phyloP scores from a whole-genome alignment of 306 rosid genomes.

The Vigna reflexopilosa region DNA sequence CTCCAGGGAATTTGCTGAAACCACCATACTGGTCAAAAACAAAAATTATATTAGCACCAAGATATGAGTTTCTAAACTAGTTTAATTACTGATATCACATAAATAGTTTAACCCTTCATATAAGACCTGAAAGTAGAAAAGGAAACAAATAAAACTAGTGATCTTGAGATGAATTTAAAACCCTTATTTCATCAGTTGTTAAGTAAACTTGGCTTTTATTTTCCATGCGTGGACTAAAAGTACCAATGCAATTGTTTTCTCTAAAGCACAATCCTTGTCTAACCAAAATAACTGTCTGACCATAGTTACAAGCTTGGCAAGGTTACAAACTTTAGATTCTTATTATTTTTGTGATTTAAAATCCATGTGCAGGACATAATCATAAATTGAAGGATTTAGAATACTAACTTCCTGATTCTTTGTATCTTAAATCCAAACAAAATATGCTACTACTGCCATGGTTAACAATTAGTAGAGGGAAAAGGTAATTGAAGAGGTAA shows the following conservation, averaged over 20 bases:
- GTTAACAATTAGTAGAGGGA: background rate
- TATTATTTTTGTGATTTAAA: background rate
- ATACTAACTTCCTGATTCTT: background rate
- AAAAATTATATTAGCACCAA: constrained; percentile 24
- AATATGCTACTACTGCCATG: background rate
- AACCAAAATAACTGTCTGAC: background rate
- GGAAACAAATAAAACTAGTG: background rate
- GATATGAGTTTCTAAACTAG: constrained; percentile 38
- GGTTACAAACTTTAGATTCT: background rate
- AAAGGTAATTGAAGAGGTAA: background rate
- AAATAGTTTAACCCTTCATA: background rate
- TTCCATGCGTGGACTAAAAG: background rate
- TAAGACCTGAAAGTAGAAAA: background rate
- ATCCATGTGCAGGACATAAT: constrained; percentile 13
- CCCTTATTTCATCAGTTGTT: constrained; percentile 25
- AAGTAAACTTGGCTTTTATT: constrained; percentile 9
- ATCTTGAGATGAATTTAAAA: background rate
- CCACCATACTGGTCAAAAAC: constrained; percentile 79
- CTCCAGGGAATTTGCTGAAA: constrained; percentile 80
- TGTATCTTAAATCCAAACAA: background rate
- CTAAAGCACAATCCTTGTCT: background rate
- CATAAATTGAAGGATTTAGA: background rate
- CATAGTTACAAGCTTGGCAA: background rate
- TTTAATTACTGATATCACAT: constrained; percentile 16
- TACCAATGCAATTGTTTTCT: constrained; percentile 24